Evolutionary conservation across 2,329 filamentous ascomycete species (phyloP).

Genomic region (Alternaria panax): DNA sequence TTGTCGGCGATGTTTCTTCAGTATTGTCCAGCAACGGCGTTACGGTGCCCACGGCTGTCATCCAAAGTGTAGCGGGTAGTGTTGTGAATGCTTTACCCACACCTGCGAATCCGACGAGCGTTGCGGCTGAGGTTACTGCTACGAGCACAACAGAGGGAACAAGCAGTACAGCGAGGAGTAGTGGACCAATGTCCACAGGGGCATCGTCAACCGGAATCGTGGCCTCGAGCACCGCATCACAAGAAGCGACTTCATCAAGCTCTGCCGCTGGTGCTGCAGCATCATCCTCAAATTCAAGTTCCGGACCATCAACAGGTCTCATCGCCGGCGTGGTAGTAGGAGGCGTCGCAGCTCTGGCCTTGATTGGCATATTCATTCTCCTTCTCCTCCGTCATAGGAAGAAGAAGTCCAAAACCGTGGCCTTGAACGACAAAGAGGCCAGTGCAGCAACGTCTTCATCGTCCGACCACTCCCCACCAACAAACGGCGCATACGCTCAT

Average conservation of each 20-base stretch:
- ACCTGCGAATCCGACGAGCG: constrained; percentile 1
- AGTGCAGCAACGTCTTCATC: neutral
- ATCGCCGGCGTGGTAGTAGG: constrained; percentile 22
- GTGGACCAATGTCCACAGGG: neutral
- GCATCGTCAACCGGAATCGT: neutral
- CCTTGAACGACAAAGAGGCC: constrained; percentile 4
- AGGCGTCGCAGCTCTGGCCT: constrained; percentile 15
- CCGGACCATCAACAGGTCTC: constrained; percentile 11
- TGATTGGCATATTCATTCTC: constrained; percentile 20
- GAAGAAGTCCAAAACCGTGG: neutral
- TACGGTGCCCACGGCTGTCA: constrained; percentile 8
- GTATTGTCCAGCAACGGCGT: constrained; percentile 14
- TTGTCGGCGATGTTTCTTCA: constrained; percentile 17
- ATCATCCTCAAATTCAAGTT: constrained; percentile 2
- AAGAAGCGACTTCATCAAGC: neutral
- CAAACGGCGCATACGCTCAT: neutral
- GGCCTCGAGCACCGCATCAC: neutral
- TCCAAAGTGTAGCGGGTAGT: constrained; percentile 5
- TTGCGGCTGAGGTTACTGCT: constrained; percentile 1
- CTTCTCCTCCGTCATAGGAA: constrained; percentile 18
- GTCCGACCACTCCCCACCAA: neutral
- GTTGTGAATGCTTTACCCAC: constrained; percentile 5
- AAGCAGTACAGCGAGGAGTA: constrained; percentile 1
- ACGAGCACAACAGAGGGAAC: neutral
- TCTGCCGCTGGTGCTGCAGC: constrained; percentile 1